Evolutionary conservation across 495 filamentous ascomycete species (phyloP), one percentile per base, ranked within the genome.

Genomic region (Penicillium cataractarum): DNA sequence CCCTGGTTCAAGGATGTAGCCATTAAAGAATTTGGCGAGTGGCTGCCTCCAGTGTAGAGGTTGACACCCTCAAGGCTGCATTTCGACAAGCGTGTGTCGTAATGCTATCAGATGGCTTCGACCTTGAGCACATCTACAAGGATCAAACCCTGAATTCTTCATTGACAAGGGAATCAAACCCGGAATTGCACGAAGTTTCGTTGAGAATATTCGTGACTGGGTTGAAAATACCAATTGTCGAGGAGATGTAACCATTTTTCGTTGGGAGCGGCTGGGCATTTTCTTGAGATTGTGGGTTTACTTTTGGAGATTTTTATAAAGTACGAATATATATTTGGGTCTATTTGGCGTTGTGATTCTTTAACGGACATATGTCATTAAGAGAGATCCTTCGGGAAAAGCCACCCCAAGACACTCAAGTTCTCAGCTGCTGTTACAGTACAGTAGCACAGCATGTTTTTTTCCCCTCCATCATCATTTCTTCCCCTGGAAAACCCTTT

Each of bases 71-170:
- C 42, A 73, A 72, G 53, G 67, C 60, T 60, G 61, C 55, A 55
- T 69, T 72, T 58, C 57, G 56, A 50, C 66, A 68, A 61, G 62
- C 66, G 13, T 68, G 63, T 40, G 55, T 67, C 31, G 17, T 74
- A 7, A 66, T 59, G 21, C 60, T 68, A 0, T 50, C 60, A 35
- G 55, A 71, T 56, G 48, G 62, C 15, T 57, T 74, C 27, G 67
- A 69, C 24, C 62, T 76, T 42, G 59, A 71, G 51, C 71, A 67
- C 49, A 66, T 74, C 27, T 60, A 62, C 40, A 52, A 59, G 42
- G 61, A 73, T 65, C 64, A 58, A 62, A 55, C 72, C 39, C 64
- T 68, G 48, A 56, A 6, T 71, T 71, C 42, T 70, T 75, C 40
- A 56, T 63, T 22, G 48, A 61, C 39, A 58, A 65, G 21, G 63